Evolutionary conservation across 257 asterid species (phyloP).

Genomic region (Misopates orontium): DNA sequence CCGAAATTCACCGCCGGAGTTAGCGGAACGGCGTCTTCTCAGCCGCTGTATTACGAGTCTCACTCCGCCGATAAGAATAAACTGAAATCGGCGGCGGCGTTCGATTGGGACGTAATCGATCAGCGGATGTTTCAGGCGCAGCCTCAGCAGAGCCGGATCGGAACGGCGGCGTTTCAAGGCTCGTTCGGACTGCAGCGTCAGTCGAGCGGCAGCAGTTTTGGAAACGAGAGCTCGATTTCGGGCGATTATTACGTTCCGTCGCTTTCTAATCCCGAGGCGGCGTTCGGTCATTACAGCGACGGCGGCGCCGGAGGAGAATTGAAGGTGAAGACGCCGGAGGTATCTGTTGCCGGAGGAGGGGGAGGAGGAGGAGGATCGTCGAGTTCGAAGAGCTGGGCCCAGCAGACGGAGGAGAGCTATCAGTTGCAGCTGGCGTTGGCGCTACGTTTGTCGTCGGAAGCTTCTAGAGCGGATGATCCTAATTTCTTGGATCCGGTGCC

Average conservation of each 20-base stretch:
- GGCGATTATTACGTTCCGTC: conserved; percentile 70
- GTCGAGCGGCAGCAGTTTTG: conserved; percentile 95
- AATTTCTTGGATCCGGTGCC: conserved; percentile 73
- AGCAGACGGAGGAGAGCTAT: conserved; percentile 97
- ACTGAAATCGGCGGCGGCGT: conserved; percentile 35
- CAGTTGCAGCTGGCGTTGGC: conserved; percentile 93
- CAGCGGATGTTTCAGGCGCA: conserved; percentile 51
- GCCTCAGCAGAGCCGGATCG: conserved; percentile 60
- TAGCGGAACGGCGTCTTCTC: conserved; percentile 36
- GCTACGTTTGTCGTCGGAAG: conserved; percentile 84
- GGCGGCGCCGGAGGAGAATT: conserved; percentile 53
- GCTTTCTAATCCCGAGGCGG: conserved; percentile 52
- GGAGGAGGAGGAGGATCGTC: conserved; percentile 66
- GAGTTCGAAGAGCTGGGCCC: conserved; percentile 90
- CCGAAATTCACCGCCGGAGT: conserved; percentile 41
- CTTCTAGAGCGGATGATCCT: conserved; percentile 79
- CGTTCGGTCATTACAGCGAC: conserved; percentile 39
- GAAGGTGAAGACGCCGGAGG: conserved; percentile 49
- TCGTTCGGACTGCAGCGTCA: conserved; percentile 75
- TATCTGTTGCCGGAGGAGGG: conserved; percentile 47
- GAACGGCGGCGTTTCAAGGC: conserved; percentile 43
- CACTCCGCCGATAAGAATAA: conserved; percentile 61
- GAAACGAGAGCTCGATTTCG: conserved; percentile 79
- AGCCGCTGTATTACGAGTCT: conserved; percentile 51
- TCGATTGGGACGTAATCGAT: conserved; percentile 74